Conservation (phyloP, 768 basidiomycete species). For the Dacryopinax spathularia region DNA sequence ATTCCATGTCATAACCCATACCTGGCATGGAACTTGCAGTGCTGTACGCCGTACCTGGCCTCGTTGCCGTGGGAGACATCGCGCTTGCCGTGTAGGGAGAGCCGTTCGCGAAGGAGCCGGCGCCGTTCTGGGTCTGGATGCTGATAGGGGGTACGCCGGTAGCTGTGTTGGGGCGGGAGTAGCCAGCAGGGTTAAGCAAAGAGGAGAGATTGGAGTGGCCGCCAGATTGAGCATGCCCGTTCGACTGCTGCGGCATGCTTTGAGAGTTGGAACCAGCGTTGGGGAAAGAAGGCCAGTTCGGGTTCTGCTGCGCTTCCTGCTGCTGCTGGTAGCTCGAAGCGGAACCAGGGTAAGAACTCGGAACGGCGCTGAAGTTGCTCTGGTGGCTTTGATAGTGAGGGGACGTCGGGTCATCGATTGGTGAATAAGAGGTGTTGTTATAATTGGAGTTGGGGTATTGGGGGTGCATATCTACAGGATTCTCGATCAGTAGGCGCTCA, state of each 20-base stretch:
- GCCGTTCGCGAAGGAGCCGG: neutral
- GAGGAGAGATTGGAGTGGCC: neutral
- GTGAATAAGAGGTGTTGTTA: neutral
- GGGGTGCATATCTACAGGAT: neutral
- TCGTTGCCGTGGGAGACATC: neutral
- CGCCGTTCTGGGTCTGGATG: neutral
- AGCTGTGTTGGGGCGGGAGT: neutral
- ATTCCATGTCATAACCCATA: slow-evolving; percentile 4
- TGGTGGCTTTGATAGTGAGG: slow-evolving; percentile 1
- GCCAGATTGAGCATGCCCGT: neutral
- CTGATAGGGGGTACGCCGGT: neutral
- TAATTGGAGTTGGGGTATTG: neutral
- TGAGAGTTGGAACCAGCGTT: neutral
- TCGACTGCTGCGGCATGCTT: neutral
- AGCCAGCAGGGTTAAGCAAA: slow-evolving; percentile 2
- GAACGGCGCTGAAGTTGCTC: neutral
- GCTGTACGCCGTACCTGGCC: neutral
- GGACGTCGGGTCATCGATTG: neutral
- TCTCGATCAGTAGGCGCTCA: neutral
- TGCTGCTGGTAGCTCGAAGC: neutral
- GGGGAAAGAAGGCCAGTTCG: neutral
- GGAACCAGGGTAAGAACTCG: neutral
- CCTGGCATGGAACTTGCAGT: slow-evolving; percentile 3
- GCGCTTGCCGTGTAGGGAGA: neutral
- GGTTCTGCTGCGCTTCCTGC: neutral